These are phyloP conservation scores for Dactylella cylindrospora DNA, from an alignment of 2,329 filamentous ascomycete species.

Conservation along the genomic window DNA sequence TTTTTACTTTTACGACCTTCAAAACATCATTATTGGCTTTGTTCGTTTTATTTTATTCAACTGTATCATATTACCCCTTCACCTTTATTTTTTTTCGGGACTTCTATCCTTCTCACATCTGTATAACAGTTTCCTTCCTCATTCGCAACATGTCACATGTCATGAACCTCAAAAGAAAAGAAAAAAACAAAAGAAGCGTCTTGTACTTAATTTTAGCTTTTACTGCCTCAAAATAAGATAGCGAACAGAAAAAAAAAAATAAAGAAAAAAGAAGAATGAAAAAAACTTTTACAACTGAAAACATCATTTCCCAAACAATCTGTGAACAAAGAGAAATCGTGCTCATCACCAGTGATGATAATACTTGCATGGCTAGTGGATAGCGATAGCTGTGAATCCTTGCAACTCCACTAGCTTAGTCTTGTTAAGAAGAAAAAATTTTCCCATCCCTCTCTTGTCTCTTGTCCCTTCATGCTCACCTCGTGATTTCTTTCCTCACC, in stretches of 20 bases:
- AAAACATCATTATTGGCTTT: no score
- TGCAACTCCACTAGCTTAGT: no score
- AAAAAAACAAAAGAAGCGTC: slow-evolving; percentile 32
- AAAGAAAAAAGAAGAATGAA: slow-evolving; percentile 44
- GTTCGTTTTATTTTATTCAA: slow-evolving; percentile 16
- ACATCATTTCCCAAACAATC: slow-evolving; percentile 27
- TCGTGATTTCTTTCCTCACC: no score
- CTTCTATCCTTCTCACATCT: slow-evolving; percentile 22
- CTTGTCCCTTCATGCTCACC: no score
- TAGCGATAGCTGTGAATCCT: no score
- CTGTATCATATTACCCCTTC: slow-evolving; percentile 39
- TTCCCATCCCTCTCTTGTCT: no score
- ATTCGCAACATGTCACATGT: slow-evolving; percentile 31
- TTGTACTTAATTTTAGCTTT: slow-evolving; percentile 42
- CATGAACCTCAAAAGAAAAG: slow-evolving; percentile 31
- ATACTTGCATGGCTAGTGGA: no score
- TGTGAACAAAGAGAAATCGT: no score
- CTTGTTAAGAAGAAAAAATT: no score
- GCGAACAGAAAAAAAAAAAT: slow-evolving; percentile 23
- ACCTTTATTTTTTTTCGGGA: slow-evolving; percentile 5
- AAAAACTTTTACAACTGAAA: slow-evolving; percentile 39
- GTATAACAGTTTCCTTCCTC: slow-evolving; percentile 43
- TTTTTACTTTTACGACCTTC: slow-evolving; percentile 38
- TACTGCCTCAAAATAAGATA: slow-evolving; percentile 43
- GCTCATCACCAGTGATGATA: no score